A percentile compares a stretch with the other conserved stretches of the same genome.
Evolutionary conservation across 2,329 filamentous ascomycete species (phyloP).

Genomic region (Xylaria sp.): DNA sequence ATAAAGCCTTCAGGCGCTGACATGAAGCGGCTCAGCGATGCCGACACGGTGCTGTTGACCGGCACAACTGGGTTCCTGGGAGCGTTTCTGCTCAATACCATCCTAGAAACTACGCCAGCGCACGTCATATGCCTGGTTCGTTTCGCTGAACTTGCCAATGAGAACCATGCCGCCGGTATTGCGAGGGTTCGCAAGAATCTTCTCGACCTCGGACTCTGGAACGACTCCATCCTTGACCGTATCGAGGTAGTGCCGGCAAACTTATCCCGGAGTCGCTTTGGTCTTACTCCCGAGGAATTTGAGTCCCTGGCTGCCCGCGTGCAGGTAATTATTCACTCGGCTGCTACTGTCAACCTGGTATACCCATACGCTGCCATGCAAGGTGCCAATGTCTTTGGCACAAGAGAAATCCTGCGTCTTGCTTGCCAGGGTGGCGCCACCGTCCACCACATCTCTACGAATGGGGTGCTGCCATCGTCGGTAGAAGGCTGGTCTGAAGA

Average conservation of each 20-base stretch:
- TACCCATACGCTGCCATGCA: constrained; percentile 80
- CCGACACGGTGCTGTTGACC: constrained; percentile 70
- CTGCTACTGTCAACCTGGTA: constrained; percentile 77
- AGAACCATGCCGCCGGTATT: constrained; percentile 67
- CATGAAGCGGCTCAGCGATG: constrained; percentile 63
- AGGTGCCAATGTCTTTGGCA: constrained; percentile 78
- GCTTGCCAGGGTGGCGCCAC: constrained; percentile 70
- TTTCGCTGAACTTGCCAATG: constrained; percentile 67
- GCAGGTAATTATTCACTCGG: constrained; percentile 76
- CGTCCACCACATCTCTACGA: constrained; percentile 78
- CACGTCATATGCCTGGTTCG: constrained; percentile 74
- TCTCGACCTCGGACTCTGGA: constrained; percentile 78
- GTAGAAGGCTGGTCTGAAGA: constrained; percentile 72
- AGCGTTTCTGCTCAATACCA: constrained; percentile 70
- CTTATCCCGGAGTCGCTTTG: constrained; percentile 68
- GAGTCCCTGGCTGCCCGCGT: constrained; percentile 65
- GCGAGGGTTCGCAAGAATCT: constrained; percentile 75
- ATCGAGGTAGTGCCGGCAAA: constrained; percentile 77
- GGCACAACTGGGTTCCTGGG: constrained; percentile 78
- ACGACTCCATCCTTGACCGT: constrained; percentile 75
- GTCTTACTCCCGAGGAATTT: constrained; percentile 67
- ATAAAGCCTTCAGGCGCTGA: constrained; percentile 60
- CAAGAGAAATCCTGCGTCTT: constrained; percentile 72
- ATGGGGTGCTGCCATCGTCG: constrained; percentile 75
- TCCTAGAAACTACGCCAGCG: constrained; percentile 69